Evolutionary conservation across 2,329 filamentous ascomycete species (phyloP), one percentile per base, ranked within the genome.

Genomic region (Geoglossum cookeanum): DNA sequence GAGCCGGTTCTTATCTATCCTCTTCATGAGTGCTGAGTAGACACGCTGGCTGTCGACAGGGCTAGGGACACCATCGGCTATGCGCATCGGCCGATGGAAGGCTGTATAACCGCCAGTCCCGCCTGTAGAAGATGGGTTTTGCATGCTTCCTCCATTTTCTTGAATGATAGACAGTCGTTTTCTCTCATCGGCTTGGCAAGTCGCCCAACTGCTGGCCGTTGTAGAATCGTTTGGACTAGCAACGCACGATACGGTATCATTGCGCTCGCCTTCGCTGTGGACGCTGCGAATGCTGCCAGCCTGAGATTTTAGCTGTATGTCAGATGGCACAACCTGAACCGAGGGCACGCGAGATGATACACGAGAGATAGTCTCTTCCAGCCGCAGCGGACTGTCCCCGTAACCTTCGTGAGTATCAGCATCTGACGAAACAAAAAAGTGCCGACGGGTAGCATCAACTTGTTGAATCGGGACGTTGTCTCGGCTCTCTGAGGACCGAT

Each of bases 191-290:
- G 1, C 33, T 17, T 57, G 56, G 47, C 62, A 72, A 59, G 70
- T 74, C 59, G 66, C 78, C 4, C 74, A 68, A 2, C 78, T 75
- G 2, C 77, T 80, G 58, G 75, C 75, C 1, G 74, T 72, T 1
- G 77, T 78, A 0, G 83, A 85, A 60, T 80, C 79, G 3, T 77
- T 78, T 84, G 84, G 87, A 66, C 84, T 88, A 1, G 83, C 86
- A 55, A 86, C 78, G 27, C 83, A 71, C n/a, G 81, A 84, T 61
- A 72, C 78, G 22, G 79, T 75, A 44, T 78, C 75, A 13, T 68
- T 71, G 0, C 63, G 64, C 55, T 68, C 68, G 45, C 66, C 67
- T 4, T 72, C 70, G 56, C 69, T 74, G 27, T 61, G 62, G 1
- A 76, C 61, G 59, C 74, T 80, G 59, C 76, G 76, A 4, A 80